A percentile compares a stretch with the other conserved stretches of the same genome.
These are phyloP conservation scores for Monosporascus sp. DNA, from an alignment of 2,329 filamentous ascomycete species.

Conservation along the genomic window DNA sequence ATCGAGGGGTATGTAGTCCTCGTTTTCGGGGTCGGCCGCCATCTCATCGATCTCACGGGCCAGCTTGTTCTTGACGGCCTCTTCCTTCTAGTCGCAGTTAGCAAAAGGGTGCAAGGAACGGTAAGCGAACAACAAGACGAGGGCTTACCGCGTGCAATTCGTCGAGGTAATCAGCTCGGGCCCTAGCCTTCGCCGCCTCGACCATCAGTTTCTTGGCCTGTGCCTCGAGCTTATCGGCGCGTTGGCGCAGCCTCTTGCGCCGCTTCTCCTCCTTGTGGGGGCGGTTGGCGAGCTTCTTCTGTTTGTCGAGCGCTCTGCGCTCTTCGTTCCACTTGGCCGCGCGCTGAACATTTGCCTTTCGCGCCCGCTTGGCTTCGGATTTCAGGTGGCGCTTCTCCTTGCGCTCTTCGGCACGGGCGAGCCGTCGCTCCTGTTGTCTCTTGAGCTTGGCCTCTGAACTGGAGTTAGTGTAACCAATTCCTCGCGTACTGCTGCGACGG, in stretches of 20 bases:
- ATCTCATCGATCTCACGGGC: slow-evolving; percentile 14
- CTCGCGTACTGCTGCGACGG: neutral
- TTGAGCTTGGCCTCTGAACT: slow-evolving; percentile 23
- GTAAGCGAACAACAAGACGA: neutral
- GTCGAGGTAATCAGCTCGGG: slow-evolving; percentile 21
- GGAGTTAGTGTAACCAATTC: slow-evolving; percentile 5
- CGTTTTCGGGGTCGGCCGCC: slow-evolving; percentile 13
- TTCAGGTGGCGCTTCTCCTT: slow-evolving; percentile 31
- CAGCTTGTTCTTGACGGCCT: slow-evolving; percentile 17
- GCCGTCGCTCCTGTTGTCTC: slow-evolving; percentile 20
- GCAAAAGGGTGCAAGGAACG: slow-evolving; percentile 1
- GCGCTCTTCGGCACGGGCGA: slow-evolving; percentile 22
- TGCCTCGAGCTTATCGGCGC: slow-evolving; percentile 34
- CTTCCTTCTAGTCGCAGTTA: slow-evolving; percentile 17
- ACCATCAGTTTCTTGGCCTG: slow-evolving; percentile 34
- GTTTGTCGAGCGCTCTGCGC: slow-evolving; percentile 27
- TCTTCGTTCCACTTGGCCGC: slow-evolving; percentile 29
- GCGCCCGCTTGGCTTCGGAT: slow-evolving; percentile 32
- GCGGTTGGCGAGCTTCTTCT: slow-evolving; percentile 22
- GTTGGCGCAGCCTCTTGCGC: slow-evolving; percentile 30
- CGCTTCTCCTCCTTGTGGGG: slow-evolving; percentile 32
- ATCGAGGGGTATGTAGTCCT: slow-evolving; percentile 17
- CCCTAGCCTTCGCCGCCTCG: slow-evolving; percentile 32
- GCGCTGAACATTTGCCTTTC: slow-evolving; percentile 28
- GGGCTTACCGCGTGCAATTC: slow-evolving; percentile 18